Conservation (phyloP, 2,329 filamentous ascomycete genomes). For the Aureobasidium lini region DNA sequence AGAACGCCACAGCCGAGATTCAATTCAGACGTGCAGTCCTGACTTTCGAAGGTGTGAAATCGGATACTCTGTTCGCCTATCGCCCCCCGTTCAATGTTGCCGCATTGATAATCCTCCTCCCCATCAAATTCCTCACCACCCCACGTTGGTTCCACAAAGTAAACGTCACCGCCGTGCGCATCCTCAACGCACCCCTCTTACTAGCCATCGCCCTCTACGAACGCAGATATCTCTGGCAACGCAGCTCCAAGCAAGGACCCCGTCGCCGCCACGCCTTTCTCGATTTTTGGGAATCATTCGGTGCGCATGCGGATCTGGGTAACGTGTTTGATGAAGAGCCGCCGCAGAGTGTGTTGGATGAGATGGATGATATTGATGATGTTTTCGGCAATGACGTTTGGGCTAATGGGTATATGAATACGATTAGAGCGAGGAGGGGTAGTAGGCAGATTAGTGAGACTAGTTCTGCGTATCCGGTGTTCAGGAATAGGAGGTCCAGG, state of each 20-base stretch:
- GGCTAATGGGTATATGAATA: slow-evolving; percentile 27
- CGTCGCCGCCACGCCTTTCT: slow-evolving; percentile 35
- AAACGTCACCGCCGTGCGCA: slow-evolving; percentile 67
- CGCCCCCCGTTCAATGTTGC: slow-evolving; percentile 77
- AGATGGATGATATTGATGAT: slow-evolving; percentile 44
- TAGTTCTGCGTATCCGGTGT: slow-evolving; percentile 9
- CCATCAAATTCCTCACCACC: slow-evolving; percentile 69
- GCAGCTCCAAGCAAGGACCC: slow-evolving; percentile 26
- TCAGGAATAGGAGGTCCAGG: slow-evolving; percentile 6
- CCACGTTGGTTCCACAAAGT: slow-evolving; percentile 86
- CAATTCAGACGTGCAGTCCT: slow-evolving; percentile 74
- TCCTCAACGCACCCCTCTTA: slow-evolving; percentile 68
- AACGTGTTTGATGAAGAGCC: slow-evolving; percentile 66
- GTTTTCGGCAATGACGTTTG: slow-evolving; percentile 36
- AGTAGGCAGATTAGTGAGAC: slow-evolving; percentile 12
- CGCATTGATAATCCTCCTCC: slow-evolving; percentile 65
- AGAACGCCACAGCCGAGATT: slow-evolving; percentile 73
- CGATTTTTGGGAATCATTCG: slow-evolving; percentile 60
- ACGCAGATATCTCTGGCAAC: slow-evolving; percentile 59
- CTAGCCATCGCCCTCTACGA: slow-evolving; percentile 65
- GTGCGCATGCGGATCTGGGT: slow-evolving; percentile 63
- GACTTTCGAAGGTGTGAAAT: slow-evolving; percentile 79
- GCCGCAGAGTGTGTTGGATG: slow-evolving; percentile 46
- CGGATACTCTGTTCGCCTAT: slow-evolving; percentile 75
- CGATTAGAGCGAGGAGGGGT: slow-evolving; percentile 6